Conservation (phyloP, 2,329 filamentous ascomycete species). For the Incumbomyces lentus region DNA sequence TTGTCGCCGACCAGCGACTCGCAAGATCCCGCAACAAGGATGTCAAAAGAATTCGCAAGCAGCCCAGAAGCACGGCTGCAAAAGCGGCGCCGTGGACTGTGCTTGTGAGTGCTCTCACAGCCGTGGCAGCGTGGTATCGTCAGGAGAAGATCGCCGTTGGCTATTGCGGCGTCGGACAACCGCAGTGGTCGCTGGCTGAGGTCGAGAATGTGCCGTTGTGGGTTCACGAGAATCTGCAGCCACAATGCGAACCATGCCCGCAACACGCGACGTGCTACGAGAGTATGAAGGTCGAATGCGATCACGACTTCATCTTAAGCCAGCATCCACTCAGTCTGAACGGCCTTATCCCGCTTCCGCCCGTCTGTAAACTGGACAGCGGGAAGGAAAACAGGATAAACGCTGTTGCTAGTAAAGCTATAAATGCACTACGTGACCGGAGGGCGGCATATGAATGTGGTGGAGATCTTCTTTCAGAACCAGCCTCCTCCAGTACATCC, state of each 20-base stretch:
- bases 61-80: conserved; percentile 40
- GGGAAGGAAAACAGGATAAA: conserved; percentile 82
- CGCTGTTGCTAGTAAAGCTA: conserved; percentile 73
- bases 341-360: conserved; percentile 72
- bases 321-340: conserved; percentile 73
- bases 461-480: conserved; percentile 30
- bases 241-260: conserved; percentile 82
- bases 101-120: conserved; percentile 56
- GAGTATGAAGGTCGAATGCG: conserved; percentile 67
- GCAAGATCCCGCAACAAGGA: conserved; percentile 15
- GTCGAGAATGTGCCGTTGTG: conserved; percentile 59
- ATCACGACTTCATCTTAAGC: conserved; percentile 75
- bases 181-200: conserved; percentile 47
- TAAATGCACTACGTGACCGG: conserved; percentile 75
- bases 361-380: conserved; percentile 88
- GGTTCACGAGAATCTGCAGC: conserved; percentile 54
- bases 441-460: conserved; percentile 88
- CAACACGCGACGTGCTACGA: conserved; percentile 79
- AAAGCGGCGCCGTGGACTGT: conserved; percentile 62
- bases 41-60: conserved; percentile 31
- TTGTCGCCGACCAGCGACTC: conserved; percentile 41
- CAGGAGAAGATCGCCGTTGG: conserved; percentile 95
- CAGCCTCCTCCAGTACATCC: not conserved
- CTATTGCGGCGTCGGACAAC: conserved; percentile 76
- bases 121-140: conserved; percentile 73